phyloP scores from a whole-genome alignment of 306 rosid species.

The Quercus mongolica region DNA sequence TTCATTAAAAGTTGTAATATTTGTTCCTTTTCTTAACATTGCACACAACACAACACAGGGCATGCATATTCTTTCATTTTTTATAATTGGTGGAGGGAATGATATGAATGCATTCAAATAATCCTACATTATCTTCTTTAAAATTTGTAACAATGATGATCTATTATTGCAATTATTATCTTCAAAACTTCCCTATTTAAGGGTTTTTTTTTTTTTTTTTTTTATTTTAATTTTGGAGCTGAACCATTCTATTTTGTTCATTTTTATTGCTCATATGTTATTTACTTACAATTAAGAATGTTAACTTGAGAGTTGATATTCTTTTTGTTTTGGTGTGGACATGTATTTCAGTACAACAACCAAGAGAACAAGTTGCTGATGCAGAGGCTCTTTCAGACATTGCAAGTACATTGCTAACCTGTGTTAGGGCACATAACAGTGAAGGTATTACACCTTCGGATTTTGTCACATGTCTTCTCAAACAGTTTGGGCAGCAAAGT shows the following conservation, averaged over 20 bases:
- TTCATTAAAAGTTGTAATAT: too few relatives aligned
- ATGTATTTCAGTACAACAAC: background rate
- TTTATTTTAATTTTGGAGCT: background rate
- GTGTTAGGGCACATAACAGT: background rate
- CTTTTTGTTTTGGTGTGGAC: background rate
- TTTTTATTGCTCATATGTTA: background rate
- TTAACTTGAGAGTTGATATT: background rate
- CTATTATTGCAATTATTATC: too few relatives aligned
- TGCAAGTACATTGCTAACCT: background rate
- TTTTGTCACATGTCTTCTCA: background rate
- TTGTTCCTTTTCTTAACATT: too few relatives aligned
- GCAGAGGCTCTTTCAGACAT: background rate
- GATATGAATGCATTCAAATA: too few relatives aligned
- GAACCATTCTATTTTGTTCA: background rate
- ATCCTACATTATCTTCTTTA: too few relatives aligned
- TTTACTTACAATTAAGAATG: background rate
- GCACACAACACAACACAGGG: too few relatives aligned
- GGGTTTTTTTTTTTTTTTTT: background rate
- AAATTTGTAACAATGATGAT: too few relatives aligned
- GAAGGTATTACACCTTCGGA: background rate
- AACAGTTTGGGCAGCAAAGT: background rate
- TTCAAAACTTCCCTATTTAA: background rate
- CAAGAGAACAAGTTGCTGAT: conserved; percentile 1
- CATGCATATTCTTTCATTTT: too few relatives aligned
- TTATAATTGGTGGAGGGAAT: too few relatives aligned